These are phyloP conservation scores for Tylopilus sp. DNA, from an alignment of 1,284 basidiomycete genomes.

Conservation along the genomic window DNA sequence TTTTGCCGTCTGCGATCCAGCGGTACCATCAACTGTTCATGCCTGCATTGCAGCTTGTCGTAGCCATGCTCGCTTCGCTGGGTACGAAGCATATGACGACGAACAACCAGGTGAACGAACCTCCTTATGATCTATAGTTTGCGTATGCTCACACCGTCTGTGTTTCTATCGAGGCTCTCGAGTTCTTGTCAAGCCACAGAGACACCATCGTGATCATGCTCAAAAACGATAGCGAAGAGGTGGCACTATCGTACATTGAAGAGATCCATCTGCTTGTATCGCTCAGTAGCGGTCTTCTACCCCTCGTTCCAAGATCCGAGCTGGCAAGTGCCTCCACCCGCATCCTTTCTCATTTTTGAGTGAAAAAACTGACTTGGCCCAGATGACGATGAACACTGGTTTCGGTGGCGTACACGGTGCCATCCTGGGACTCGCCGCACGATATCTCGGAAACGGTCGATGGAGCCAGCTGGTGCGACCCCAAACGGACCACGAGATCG, in stretches of 20 bases:
- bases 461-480: conserved; percentile 64
- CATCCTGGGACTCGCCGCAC: conserved; percentile 73
- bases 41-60: conserved; percentile 78
- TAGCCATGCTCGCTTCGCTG: conserved; percentile 65
- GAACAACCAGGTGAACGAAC: conserved; percentile 55
- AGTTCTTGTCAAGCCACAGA: conserved; percentile 75
- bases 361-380: conserved; percentile 6
- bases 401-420: conserved; percentile 84
- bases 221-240: conserved; percentile 63
- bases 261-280: conserved; percentile 76
- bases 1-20: conserved; percentile 83
- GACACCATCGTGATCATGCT: conserved; percentile 79
- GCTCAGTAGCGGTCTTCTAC: conserved; percentile 63
- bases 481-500: conserved; percentile 66
- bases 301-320: conserved; percentile 71
- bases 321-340: conserved; percentile 48
- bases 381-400: conserved; percentile 64
- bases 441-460: conserved; percentile 62
- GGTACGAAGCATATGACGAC: conserved; percentile 63
- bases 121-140: not conserved
- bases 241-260: conserved; percentile 65
- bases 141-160: not conserved
- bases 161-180: conserved; percentile 49
- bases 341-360: not conserved
- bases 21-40: conserved; percentile 87